Conservation (phyloP, 2,329 filamentous ascomycete species). For the Aspergillus sergii region DNA sequence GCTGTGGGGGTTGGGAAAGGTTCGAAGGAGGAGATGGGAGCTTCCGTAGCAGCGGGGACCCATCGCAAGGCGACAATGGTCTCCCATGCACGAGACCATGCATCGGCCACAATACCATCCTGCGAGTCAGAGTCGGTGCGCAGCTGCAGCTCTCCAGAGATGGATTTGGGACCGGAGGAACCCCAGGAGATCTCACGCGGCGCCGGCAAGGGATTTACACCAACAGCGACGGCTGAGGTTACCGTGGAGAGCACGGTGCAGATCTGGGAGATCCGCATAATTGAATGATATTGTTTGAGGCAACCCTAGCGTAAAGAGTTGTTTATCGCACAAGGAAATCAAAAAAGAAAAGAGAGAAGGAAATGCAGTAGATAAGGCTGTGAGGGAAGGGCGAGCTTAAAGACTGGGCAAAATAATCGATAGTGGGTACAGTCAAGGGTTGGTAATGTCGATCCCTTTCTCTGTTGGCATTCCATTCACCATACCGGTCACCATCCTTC, state of each 20-base stretch:
- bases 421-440: not conserved
- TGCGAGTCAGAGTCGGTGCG: slow-evolving; percentile 35
- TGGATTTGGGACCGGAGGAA: slow-evolving; percentile 50
- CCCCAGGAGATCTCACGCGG: slow-evolving; percentile 58
- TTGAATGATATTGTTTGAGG: slow-evolving; percentile 5
- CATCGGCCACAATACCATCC: slow-evolving; percentile 44
- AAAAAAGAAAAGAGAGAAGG: not conserved
- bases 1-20: slow-evolving; percentile 52
- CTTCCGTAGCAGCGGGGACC: slow-evolving; percentile 57
- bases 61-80: slow-evolving; percentile 55
- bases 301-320: not conserved
- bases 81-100: slow-evolving; percentile 54
- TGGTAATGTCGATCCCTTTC: not conserved
- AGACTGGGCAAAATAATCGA: not conserved
- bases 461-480: not conserved
- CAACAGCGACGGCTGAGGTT: slow-evolving; percentile 44
- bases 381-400: not conserved
- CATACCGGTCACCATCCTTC: not conserved
- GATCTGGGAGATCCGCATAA: slow-evolving; percentile 32
- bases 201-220: slow-evolving; percentile 58
- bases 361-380: not conserved
- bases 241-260: slow-evolving; percentile 35
- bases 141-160: slow-evolving; percentile 43
- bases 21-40: slow-evolving; percentile 53
- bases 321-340: not conserved